Percentiles rank a stretch among this genome's conserved stretches.
phyloP scores from a whole-genome alignment of 2,329 filamentous ascomycete genomes.

The Colletotrichum magnum region DNA sequence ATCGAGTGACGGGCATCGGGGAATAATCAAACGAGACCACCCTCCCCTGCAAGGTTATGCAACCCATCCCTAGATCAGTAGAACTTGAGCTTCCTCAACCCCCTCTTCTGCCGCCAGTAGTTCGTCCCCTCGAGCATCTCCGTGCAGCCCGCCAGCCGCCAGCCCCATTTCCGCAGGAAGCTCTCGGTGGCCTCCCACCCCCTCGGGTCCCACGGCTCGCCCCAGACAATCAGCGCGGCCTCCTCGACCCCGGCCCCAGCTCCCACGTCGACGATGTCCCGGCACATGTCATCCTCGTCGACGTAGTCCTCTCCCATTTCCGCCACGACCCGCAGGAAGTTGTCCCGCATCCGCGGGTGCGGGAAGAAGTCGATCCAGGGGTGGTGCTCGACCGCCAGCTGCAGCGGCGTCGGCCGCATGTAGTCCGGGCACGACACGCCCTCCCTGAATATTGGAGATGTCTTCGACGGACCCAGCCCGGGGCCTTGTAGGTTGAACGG shows the following conservation, averaged over 20 bases:
- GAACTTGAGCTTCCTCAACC: conserved; percentile 26
- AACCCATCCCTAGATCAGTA: conserved; percentile 3
- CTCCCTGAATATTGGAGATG: background rate
- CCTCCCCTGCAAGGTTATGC: background rate
- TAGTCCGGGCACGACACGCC: conserved; percentile 25
- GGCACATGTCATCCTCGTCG: conserved; percentile 39
- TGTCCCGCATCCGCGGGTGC: conserved; percentile 48
- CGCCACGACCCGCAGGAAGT: conserved; percentile 42
- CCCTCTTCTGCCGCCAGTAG: conserved; percentile 48
- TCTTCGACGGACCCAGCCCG: conserved; percentile 22
- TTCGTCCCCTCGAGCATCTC: conserved; percentile 56
- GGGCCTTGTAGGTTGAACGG: conserved; percentile 38
- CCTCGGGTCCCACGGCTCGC: conserved; percentile 57
- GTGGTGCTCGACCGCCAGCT: conserved; percentile 47
- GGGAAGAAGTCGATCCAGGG: conserved; percentile 53
- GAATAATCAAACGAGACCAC: too few species aligned
- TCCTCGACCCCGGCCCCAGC: conserved; percentile 32
- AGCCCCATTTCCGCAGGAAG: conserved; percentile 62
- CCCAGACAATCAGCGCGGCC: conserved; percentile 53
- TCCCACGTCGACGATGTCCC: conserved; percentile 37
- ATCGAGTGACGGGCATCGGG: too few species aligned
- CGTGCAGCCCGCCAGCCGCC: conserved; percentile 53
- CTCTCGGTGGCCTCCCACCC: conserved; percentile 63
- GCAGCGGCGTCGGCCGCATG: conserved; percentile 48
- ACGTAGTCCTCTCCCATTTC: conserved; percentile 27